Evolutionary conservation across 495 filamentous ascomycete genomes (phyloP).

Genomic region (Aspergillus bertholletiae): DNA sequence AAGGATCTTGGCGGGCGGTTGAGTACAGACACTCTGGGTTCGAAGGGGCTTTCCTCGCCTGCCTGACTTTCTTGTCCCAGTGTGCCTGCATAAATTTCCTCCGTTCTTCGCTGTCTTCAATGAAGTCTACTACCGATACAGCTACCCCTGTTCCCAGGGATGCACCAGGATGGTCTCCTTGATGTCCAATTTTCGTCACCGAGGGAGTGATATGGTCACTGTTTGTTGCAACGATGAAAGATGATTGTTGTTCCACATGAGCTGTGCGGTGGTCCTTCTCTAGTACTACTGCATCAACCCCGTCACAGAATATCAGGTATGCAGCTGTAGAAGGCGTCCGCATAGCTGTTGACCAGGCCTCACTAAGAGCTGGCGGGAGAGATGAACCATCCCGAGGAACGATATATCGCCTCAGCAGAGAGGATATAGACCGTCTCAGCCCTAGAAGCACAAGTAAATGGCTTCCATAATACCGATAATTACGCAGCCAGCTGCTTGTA

Average conservation of each 20-base stretch:
- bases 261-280: slow-evolving; percentile 56
- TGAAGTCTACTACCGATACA: slow-evolving; percentile 28
- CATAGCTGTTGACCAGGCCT: slow-evolving; percentile 31
- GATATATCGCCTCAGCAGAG: slow-evolving; percentile 44
- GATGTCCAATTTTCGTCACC: slow-evolving; percentile 2
- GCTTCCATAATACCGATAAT: slow-evolving; percentile 44
- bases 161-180: slow-evolving; percentile 2
- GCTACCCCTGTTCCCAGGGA: slow-evolving; percentile 11
- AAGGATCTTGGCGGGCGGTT: slow-evolving; percentile 3
- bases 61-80: slow-evolving; percentile 31
- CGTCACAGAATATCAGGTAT: slow-evolving; percentile 57
- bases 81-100: slow-evolving; percentile 33
- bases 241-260: slow-evolving; percentile 27
- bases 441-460: slow-evolving; percentile 56
- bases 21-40: neutral
- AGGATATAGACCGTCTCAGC: slow-evolving; percentile 52
- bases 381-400: slow-evolving; percentile 19
- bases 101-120: slow-evolving; percentile 40
- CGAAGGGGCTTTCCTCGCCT: slow-evolving; percentile 8
- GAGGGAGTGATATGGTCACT: slow-evolving; percentile 37
- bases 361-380: slow-evolving; percentile 15
- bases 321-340: slow-evolving; percentile 46
- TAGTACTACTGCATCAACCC: slow-evolving; percentile 38
- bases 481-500: slow-evolving; percentile 19
- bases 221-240: slow-evolving; percentile 58